A percentile compares a stretch with the other conserved stretches of the same genome.
phyloP scores from a whole-genome alignment of 305 asterid species.

The Solanum aculeatissimum region DNA sequence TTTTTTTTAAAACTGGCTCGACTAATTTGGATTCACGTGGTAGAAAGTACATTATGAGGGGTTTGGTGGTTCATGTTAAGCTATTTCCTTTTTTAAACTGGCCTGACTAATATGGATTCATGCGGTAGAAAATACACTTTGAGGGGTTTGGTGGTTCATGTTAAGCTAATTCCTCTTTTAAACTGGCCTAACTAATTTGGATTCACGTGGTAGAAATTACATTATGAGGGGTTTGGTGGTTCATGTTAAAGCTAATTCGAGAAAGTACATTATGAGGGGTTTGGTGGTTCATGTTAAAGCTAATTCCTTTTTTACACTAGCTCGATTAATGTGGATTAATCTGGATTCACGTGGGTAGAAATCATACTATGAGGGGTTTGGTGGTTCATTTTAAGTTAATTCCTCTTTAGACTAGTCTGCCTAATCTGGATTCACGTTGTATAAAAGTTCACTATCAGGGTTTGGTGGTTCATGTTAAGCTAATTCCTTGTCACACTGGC shows the following conservation, averaged over 20 bases:
- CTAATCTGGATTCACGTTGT: background rate
- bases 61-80: no score
- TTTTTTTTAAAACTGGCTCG: no score
- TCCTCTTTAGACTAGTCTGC: background rate
- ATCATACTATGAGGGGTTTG: background rate
- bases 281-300: background rate
- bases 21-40: no score
- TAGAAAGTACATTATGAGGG: no score
- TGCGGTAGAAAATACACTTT: background rate
- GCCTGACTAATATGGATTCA: background rate
- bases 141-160: background rate
- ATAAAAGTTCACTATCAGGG: background rate
- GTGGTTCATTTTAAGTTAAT: background rate
- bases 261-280: background rate
- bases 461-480: background rate
- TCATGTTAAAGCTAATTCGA: background rate
- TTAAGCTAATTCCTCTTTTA: background rate
- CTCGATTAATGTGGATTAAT: background rate
- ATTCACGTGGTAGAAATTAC: background rate
- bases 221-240: background rate
- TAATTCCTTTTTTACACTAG: background rate
- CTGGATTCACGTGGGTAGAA: background rate
- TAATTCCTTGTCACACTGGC: background rate
- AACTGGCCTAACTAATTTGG: background rate
- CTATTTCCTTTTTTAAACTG: background rate